These are phyloP conservation scores for Magnusiomyces suaveolens DNA, from an alignment of 1,139 yeast genomes.

Conservation along the genomic window DNA sequence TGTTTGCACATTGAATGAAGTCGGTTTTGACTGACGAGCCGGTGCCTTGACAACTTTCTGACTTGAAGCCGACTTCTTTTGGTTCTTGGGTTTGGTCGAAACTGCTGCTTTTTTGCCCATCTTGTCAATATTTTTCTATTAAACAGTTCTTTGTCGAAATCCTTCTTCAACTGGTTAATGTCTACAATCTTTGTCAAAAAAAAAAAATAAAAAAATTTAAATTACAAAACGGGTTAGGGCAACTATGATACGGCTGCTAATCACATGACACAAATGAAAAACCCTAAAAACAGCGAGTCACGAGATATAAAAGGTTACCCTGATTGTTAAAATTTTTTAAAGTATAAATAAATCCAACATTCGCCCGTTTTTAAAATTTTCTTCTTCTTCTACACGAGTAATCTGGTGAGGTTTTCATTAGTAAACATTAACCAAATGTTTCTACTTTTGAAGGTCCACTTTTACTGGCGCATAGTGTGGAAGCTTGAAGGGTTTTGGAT, in stretches of 20 bases:
- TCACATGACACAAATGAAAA: not conserved
- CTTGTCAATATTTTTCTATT: no score
- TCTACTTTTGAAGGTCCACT: conserved; percentile 13
- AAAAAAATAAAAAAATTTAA: not conserved
- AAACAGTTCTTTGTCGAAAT: no score
- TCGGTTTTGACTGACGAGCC: not conserved
- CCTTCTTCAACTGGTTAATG: no score
- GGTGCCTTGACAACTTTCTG: not conserved
- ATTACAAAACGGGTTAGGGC: not conserved
- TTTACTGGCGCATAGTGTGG: conserved; percentile 28
- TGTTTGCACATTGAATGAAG: conserved; percentile 18
- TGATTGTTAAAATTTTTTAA: not conserved
- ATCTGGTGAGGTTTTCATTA: conserved; percentile 11
- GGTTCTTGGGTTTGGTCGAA: no score
- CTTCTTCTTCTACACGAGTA: conserved; percentile 14
- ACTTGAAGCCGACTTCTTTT: conserved; percentile 4
- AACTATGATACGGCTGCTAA: no score
- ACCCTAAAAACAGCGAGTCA: not conserved
- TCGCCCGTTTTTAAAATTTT: conserved; percentile 11
- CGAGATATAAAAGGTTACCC: not conserved
- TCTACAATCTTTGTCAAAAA: no score
- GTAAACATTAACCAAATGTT: conserved; percentile 11
- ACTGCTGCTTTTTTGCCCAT: not conserved
- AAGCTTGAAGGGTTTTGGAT: conserved; percentile 18
- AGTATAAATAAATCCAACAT: no score